Conservation (phyloP, 176 grass and related monocot species). For the Oryza rufipogon region DNA sequence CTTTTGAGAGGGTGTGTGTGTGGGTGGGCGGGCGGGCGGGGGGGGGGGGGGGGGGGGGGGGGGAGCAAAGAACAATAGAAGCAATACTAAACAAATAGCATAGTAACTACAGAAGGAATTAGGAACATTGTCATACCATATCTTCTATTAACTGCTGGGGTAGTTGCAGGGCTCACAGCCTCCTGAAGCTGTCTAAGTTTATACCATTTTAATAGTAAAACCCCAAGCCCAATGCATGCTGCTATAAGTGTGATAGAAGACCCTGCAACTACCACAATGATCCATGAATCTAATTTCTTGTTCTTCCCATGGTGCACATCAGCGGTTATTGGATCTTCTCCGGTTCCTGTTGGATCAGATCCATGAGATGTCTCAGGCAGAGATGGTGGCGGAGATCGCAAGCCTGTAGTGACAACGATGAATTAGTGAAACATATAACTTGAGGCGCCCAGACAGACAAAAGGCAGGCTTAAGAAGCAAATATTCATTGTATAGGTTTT, state of each 20-base stretch:
- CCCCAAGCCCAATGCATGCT: conserved; percentile 54
- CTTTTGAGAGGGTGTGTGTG: neutral
- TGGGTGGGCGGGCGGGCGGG: too few species aligned
- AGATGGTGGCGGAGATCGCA: conserved; percentile 64
- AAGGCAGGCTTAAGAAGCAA: neutral
- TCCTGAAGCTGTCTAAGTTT: conserved; percentile 47
- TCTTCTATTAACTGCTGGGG: conserved; percentile 62
- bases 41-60: too few species aligned
- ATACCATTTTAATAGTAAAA: conserved; percentile 63
- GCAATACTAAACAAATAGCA: conserved; percentile 18
- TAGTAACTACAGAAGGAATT: conserved; percentile 26
- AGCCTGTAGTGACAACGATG: conserved; percentile 55
- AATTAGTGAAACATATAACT: conserved; percentile 3
- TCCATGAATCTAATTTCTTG: conserved; percentile 73
- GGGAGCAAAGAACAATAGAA: neutral
- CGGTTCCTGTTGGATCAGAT: conserved; percentile 38
- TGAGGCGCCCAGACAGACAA: neutral
- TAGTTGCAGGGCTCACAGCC: conserved; percentile 54
- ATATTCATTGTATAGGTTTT: conserved; percentile 34
- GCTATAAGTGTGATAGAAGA: conserved; percentile 68
- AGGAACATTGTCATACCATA: conserved; percentile 51
- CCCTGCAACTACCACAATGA: conserved; percentile 62
- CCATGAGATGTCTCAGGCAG: conserved; percentile 35
- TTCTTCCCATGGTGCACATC: conserved; percentile 47
- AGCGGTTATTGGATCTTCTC: conserved; percentile 69